Evolutionary conservation across 177 flowering plant genomes (phyloP).

Genomic region (Vitis hybrid): DNA sequence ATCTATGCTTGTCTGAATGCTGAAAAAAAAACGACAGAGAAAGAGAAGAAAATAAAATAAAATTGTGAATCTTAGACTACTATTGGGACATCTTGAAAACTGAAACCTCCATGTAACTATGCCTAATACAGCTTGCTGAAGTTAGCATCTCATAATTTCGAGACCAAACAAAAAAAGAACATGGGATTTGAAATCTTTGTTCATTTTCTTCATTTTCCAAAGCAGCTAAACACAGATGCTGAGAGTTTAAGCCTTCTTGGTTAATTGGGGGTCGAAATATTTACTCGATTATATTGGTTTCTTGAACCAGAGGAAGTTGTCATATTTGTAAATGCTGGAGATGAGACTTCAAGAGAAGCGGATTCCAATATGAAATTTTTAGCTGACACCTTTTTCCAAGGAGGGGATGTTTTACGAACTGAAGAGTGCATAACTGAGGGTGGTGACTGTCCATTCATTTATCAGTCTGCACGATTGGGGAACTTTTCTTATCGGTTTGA

Average conservation of each 20-base stretch:
- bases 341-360: slow-evolving; percentile 32
- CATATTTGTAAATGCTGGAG: slow-evolving; percentile 86
- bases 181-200: too few species aligned
- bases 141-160: too few species aligned
- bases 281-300: slow-evolving; percentile 1
- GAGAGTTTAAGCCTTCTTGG: neutral
- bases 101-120: too few species aligned
- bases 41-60: too few species aligned
- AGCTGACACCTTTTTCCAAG: slow-evolving; percentile 54
- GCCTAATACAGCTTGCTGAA: too few species aligned
- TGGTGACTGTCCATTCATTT: slow-evolving; percentile 70
- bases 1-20: too few species aligned
- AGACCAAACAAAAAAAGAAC: too few species aligned
- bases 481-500: slow-evolving; percentile 58
- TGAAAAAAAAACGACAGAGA: too few species aligned
- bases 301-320: slow-evolving; percentile 51
- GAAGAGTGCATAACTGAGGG: slow-evolving; percentile 54
- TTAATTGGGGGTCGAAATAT: neutral
- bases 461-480: slow-evolving; percentile 78
- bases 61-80: too few species aligned
- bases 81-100: too few species aligned
- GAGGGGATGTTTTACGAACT: slow-evolving; percentile 71
- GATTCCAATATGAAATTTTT: slow-evolving; percentile 33
- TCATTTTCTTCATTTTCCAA: too few species aligned
- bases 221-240: too few species aligned